Percentiles rank a stretch among this genome's conserved stretches.
These are phyloP conservation scores for Malus hybrid DNA, from an alignment of 331 rosid species.

Conservation along the genomic window DNA sequence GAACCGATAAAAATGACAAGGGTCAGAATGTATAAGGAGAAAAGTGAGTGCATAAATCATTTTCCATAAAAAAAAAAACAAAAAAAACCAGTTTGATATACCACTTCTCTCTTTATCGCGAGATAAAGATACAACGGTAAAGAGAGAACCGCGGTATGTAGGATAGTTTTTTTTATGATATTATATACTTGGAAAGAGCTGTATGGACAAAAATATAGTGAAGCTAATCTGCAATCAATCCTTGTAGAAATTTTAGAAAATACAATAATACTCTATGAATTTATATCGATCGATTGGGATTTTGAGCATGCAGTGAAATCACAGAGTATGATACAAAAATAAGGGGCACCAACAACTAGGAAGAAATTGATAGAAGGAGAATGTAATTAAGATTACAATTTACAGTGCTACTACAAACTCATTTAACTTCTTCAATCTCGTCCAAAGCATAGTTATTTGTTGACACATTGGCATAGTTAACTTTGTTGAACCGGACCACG, in stretches of 20 bases:
- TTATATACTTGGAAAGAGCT: too few relatives aligned
- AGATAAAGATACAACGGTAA: neutral
- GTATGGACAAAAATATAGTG: too few relatives aligned
- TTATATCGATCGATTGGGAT: neutral
- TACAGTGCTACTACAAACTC: constrained; percentile 28
- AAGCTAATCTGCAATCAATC: too few relatives aligned
- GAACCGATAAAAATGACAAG: too few relatives aligned
- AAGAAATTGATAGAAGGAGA: constrained; percentile 23
- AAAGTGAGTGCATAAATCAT: too few relatives aligned
- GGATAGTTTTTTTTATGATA: neutral
- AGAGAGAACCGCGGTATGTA: neutral
- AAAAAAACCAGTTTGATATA: neutral
- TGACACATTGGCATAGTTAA: constrained; percentile 77
- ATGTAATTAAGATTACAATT: constrained; percentile 25
- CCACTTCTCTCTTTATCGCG: neutral
- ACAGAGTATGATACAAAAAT: constrained; percentile 37
- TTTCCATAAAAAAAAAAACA: too few relatives aligned
- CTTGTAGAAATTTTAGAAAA: neutral
- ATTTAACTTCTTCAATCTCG: constrained; percentile 62
- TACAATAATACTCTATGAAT: neutral
- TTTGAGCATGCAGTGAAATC: constrained; percentile 15
- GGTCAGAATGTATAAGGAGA: too few relatives aligned
- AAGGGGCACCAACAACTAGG: constrained; percentile 13
- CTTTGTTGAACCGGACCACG: constrained; percentile 76
- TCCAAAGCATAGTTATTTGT: constrained; percentile 91